These are phyloP conservation scores for Firmiana major DNA, from an alignment of 345 rosid species.

Conservation along the genomic window DNA sequence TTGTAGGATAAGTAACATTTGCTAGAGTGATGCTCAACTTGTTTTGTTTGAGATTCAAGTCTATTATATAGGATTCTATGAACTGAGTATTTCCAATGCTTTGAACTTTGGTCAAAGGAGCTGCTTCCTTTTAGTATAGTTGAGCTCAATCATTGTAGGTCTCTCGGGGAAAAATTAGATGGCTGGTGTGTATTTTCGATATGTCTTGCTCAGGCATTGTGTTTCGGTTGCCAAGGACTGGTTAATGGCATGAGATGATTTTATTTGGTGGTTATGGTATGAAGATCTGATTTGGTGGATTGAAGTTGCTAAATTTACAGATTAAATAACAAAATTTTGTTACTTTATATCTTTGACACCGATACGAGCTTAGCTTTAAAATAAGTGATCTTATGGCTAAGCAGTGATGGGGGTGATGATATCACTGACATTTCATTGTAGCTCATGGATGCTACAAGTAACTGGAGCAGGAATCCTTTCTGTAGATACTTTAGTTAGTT, in stretches of 20 bases:
- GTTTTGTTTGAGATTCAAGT: not conserved
- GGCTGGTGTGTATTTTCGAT: not conserved
- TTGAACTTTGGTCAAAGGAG: not conserved
- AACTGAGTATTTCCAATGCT: not conserved
- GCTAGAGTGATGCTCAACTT: not conserved
- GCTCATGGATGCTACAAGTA: not conserved
- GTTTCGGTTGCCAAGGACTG: not conserved
- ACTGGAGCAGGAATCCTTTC: not conserved
- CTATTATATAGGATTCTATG: not conserved
- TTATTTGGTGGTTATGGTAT: not conserved
- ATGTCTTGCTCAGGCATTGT: not conserved
- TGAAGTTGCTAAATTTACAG: not conserved
- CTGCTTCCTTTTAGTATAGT: not conserved
- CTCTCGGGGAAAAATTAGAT: not conserved
- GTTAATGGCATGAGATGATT: not conserved
- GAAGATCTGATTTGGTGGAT: not conserved
- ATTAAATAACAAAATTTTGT: not conserved
- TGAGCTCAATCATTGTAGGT: not conserved
- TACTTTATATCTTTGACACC: not conserved
- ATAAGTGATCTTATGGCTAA: not conserved
- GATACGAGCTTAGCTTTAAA: not conserved
- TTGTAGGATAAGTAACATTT: not conserved
- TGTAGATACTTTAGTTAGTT: not conserved
- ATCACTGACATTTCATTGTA: not conserved
- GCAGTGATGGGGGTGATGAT: not conserved